These are phyloP conservation scores for Patellaria atrata DNA, from an alignment of 495 filamentous ascomycete species.

Conservation along the genomic window DNA sequence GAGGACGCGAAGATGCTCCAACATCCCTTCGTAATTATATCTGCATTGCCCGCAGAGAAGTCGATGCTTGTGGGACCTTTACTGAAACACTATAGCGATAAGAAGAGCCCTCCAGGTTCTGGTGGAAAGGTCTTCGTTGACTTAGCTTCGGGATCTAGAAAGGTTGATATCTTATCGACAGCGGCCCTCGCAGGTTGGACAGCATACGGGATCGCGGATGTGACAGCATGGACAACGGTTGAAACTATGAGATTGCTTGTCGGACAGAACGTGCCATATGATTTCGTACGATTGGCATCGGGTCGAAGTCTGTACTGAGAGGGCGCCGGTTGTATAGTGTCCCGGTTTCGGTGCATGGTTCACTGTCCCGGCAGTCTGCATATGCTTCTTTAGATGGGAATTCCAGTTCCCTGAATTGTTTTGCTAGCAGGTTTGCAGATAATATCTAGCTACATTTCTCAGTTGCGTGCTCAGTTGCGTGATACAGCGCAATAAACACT, in stretches of 20 bases:
- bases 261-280: slow-evolving; percentile 74
- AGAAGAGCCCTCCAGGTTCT: slow-evolving; percentile 29
- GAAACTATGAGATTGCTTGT: slow-evolving; percentile 64
- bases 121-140: slow-evolving; percentile 68
- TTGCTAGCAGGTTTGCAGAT: too few relatives aligned
- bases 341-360: too few relatives aligned
- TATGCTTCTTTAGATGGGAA: too few relatives aligned
- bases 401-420: too few relatives aligned
- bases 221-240: slow-evolving; percentile 68
- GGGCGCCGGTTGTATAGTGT: too few relatives aligned
- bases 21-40: slow-evolving; percentile 67
- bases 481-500: too few relatives aligned
- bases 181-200: slow-evolving; percentile 61
- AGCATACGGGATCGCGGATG: slow-evolving; percentile 63
- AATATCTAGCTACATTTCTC: too few relatives aligned
- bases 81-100: slow-evolving; percentile 43
- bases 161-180: slow-evolving; percentile 50
- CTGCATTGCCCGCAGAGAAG: slow-evolving; percentile 62
- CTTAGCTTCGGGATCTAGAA: slow-evolving; percentile 53
- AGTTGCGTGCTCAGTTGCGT: too few relatives aligned
- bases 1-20: slow-evolving; percentile 61
- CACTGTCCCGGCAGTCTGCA: too few relatives aligned
- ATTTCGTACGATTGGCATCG: slow-evolving; percentile 67
- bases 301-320: slow-evolving; percentile 50
- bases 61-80: slow-evolving; percentile 66